Evolutionary conservation across 2,329 filamentous ascomycete species (phyloP), one percentile per base, ranked within the genome.

Genomic region (Fusarium papillatum): DNA sequence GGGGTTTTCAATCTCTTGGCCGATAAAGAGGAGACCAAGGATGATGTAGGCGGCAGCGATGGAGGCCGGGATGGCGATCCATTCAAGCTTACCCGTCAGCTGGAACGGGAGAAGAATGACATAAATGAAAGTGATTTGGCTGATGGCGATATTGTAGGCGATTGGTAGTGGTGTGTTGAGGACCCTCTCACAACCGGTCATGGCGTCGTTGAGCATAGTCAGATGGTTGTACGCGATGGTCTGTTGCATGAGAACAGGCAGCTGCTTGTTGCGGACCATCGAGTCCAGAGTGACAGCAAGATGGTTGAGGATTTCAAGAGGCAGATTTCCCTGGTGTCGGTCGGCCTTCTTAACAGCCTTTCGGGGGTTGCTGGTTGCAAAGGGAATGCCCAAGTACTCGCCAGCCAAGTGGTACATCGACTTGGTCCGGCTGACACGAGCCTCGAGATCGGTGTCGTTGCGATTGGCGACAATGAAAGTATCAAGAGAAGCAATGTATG

Each of bases 81-180:
- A 97, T 13, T 84, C 82, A 1, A 97, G 90, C 5, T 85, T 82
- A 0, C 83, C 81, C 78, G 90, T 90, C 9, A 97, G 90, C 84
- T 97, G 95, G 87, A 97, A 96, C 4, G 95, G 95, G 2, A 97
- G 88, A 29, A 95, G 88, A 77, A 95, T 85, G 62, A 97, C 92
- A 84, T 97, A 97, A 60, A 95, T 90, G 91, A 94, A 95, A 34
- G 95, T 95, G 80, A 97, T 96, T 82, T 97, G 95, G 29, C 93
- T 92, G 82, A 97, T 96, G 78, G 94, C 91, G 78, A 97, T 97
- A 74, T 90, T 92, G 86, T 97, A 97, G 59, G 95, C 95, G 66
- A 95, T 89, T 1, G 95, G 95, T 0, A 97, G 88, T 1, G 95
- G 95, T 0, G 95, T 97, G 81, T 93, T 94, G 29, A 96, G 90